Percentiles rank a stretch among this genome's conserved stretches.
Conservation (phyloP, 2,329 filamentous ascomycete genomes). For the Monilinia aucupariae region DNA sequence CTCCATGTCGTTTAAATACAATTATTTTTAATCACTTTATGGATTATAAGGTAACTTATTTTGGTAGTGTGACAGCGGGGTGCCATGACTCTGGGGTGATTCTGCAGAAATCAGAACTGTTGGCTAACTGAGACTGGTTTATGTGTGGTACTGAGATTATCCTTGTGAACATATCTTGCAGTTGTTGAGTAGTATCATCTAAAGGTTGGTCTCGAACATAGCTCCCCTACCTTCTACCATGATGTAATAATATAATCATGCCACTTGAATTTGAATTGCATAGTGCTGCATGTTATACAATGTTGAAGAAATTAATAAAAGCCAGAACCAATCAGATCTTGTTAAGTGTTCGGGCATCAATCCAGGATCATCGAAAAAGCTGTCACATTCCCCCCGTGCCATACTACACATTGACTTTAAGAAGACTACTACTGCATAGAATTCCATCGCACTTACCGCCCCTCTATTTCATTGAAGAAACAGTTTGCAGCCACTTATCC, state of each 20-base stretch:
- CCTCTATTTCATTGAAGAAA: slow-evolving; percentile 14
- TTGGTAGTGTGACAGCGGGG: slow-evolving; percentile 3
- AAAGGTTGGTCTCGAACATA: not conserved
- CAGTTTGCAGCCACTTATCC: slow-evolving; percentile 8
- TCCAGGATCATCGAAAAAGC: not conserved
- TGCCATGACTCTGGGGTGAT: slow-evolving; percentile 7
- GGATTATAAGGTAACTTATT: slow-evolving; percentile 1
- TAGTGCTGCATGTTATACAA: not conserved
- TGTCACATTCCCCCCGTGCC: not conserved
- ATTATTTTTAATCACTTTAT: slow-evolving; percentile 7
- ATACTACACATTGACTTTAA: not conserved
- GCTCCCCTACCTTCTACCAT: not conserved
- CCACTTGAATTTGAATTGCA: slow-evolving; percentile 8
- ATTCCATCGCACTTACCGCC: slow-evolving; percentile 5
- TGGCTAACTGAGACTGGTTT: not conserved
- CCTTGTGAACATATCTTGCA: not conserved
- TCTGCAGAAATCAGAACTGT: slow-evolving; percentile 2
- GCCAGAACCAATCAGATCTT: not conserved
- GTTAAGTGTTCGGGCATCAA: slow-evolving; percentile 9
- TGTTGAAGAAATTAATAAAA: slow-evolving; percentile 12
- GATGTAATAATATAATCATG: not conserved
- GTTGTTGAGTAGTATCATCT: slow-evolving; percentile 2
- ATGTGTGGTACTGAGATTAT: not conserved
- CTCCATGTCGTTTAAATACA: not conserved
- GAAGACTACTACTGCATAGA: not conserved